Evolutionary conservation across 331 rosid species (phyloP).

Genomic region (Quercus phellos): DNA sequence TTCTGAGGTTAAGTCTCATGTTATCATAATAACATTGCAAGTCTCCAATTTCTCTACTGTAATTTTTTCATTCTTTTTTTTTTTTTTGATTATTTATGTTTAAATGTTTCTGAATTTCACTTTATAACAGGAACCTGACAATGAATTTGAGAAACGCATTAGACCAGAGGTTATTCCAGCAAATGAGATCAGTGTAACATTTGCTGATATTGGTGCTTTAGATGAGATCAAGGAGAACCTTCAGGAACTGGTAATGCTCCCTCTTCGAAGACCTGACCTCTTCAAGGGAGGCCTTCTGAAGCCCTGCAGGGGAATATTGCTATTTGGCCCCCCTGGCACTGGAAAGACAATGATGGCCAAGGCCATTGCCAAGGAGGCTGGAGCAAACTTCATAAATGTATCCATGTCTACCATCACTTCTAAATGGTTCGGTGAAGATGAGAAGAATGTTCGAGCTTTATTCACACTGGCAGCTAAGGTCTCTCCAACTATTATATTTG

Average conservation of each 20-base stretch:
- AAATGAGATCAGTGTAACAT: conserved; percentile 66
- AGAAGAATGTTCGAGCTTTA: conserved; percentile 90
- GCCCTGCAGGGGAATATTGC: conserved; percentile 91
- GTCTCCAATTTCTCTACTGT: neutral
- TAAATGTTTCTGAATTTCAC: neutral
- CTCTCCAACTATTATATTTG: conserved; percentile 91
- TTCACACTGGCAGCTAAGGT: conserved; percentile 91
- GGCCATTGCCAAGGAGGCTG: conserved; percentile 96
- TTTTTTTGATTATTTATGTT: neutral
- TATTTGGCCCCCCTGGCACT: conserved; percentile 93
- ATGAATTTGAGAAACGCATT: conserved; percentile 92
- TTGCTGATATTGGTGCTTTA: conserved; percentile 85
- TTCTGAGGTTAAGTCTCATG: neutral
- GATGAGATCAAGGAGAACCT: conserved; percentile 89
- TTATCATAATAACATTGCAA: neutral
- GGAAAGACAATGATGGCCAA: conserved; percentile 98
- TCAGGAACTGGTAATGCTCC: conserved; percentile 97
- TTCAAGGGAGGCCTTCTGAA: conserved; percentile 90
- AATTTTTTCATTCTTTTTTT: neutral
- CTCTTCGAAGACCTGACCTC: conserved; percentile 87
- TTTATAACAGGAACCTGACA: conserved; percentile 67
- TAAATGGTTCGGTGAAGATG: conserved; percentile 99
- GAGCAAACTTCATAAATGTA: conserved; percentile 95
- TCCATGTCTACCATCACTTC: conserved; percentile 99
- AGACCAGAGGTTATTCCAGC: conserved; percentile 96